Evolutionary conservation across 164 flowering plant species (phyloP).

Genomic region (Vitis riparia): DNA sequence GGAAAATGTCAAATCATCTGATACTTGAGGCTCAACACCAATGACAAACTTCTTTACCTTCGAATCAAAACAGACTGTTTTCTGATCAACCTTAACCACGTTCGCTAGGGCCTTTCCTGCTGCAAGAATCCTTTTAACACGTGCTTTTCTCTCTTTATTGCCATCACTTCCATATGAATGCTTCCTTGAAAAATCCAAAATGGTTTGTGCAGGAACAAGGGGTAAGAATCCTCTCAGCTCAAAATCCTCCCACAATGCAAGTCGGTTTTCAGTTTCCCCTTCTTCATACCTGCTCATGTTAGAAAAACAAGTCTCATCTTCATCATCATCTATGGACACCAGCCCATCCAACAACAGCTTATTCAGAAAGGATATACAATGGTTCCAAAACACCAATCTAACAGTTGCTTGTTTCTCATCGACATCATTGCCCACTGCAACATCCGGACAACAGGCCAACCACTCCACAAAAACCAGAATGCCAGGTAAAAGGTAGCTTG

Average conservation of each 20-base stretch:
- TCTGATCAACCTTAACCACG: conserved; percentile 54
- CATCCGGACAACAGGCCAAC: conserved; percentile 81
- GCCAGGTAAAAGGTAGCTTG: conserved; percentile 77
- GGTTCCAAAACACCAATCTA: conserved; percentile 76
- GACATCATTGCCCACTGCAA: conserved; percentile 56
- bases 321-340: conserved; percentile 45
- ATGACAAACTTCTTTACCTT: conserved; percentile 57
- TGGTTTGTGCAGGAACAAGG: conserved; percentile 77
- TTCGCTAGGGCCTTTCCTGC: conserved; percentile 80
- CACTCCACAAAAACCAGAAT: conserved; percentile 89
- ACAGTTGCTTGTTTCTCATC: conserved; percentile 73
- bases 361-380: conserved; percentile 67
- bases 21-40: conserved; percentile 51
- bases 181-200: conserved; percentile 83
- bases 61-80: conserved; percentile 56
- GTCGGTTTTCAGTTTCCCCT: conserved; percentile 71
- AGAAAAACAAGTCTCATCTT: conserved; percentile 68
- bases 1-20: conserved; percentile 28
- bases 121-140: conserved; percentile 75
- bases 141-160: conserved; percentile 58
- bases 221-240: conserved; percentile 95
- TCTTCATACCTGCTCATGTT: conserved; percentile 79
- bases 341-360: conserved; percentile 52
- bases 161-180: conserved; percentile 58
- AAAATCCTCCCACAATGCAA: conserved; percentile 88